These are phyloP conservation scores for Lasiodiplodia citricola DNA, from an alignment of 2,329 filamentous ascomycete species.

Conservation along the genomic window DNA sequence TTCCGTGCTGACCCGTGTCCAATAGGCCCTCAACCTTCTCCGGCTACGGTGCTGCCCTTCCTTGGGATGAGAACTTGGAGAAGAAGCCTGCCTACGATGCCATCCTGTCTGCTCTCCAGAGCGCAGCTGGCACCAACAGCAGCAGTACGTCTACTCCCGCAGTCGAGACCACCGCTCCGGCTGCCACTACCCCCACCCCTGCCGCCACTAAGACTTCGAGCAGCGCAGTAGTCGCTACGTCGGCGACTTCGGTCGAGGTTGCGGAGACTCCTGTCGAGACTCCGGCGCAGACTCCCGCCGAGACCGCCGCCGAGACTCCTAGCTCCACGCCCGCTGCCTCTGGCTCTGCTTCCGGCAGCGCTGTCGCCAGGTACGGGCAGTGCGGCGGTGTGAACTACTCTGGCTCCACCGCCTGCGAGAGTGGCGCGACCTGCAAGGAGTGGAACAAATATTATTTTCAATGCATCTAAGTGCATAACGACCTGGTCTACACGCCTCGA, in stretches of 20 bases:
- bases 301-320: slow-evolving; percentile 5
- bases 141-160: slow-evolving; percentile 17
- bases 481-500: neutral
- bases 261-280: slow-evolving; percentile 13
- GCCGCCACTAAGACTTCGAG: slow-evolving; percentile 20
- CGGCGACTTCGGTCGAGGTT: slow-evolving; percentile 16
- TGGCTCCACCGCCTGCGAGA: slow-evolving; percentile 43
- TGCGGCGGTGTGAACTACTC: slow-evolving; percentile 48
- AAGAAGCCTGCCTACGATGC: slow-evolving; percentile 48
- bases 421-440: slow-evolving; percentile 41
- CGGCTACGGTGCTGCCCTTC: slow-evolving; percentile 49
- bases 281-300: slow-evolving; percentile 1
- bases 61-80: slow-evolving; percentile 53
- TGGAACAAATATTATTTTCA: slow-evolving; percentile 49
- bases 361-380: slow-evolving; percentile 41
- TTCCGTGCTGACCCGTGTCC: neutral
- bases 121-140: slow-evolving; percentile 18
- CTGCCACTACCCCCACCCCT: slow-evolving; percentile 16
- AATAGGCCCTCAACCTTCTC: slow-evolving; percentile 44
- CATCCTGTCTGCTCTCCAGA: slow-evolving; percentile 29
- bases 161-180: slow-evolving; percentile 2
- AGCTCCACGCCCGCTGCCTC: neutral
- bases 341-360: slow-evolving; percentile 3
- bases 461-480: slow-evolving; percentile 33
- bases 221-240: slow-evolving; percentile 14